Evolutionary conservation across 768 basidiomycete species (phyloP).

Genomic region (Boletus patriciae): DNA sequence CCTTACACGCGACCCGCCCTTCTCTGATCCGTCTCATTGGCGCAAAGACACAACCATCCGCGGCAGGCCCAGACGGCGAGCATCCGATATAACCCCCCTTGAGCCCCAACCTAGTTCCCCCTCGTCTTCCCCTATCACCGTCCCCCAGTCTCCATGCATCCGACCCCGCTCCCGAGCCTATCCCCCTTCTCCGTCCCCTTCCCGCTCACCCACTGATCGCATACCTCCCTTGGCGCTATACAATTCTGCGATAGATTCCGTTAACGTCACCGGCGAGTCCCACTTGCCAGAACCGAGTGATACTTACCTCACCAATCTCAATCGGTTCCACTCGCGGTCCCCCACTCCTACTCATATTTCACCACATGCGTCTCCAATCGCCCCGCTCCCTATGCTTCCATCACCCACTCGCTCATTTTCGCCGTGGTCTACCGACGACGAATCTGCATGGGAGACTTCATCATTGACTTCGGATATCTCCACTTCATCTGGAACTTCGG

Average conservation of each 20-base stretch:
- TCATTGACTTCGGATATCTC: conserved; percentile 64
- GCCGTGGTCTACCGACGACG: conserved; percentile 75
- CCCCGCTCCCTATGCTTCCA: conserved; percentile 16
- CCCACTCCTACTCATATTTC: conserved; percentile 41
- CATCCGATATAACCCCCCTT: conserved; percentile 40
- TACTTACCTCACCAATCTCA: conserved; percentile 4
- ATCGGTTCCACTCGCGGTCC: conserved; percentile 33
- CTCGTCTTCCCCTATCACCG: conserved; percentile 18
- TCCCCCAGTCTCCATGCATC: conserved; percentile 41
- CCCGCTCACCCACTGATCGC: conserved; percentile 41
- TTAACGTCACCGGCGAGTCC: background rate
- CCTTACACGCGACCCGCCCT: conserved; percentile 44
- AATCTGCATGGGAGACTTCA: conserved; percentile 73
- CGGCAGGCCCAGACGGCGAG: conserved; percentile 63
- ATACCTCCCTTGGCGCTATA: conserved; percentile 34
- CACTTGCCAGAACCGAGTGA: background rate
- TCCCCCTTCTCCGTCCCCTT: conserved; percentile 55
- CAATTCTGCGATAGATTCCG: conserved; percentile 10
- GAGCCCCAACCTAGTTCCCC: conserved; percentile 35
- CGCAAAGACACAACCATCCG: conserved; percentile 50
- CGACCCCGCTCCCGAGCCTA: conserved; percentile 48
- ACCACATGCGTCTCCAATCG: conserved; percentile 23
- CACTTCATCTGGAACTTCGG: conserved; percentile 48
- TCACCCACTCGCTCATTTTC: conserved; percentile 38
- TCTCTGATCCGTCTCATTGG: conserved; percentile 56